Conservation (phyloP, 2,329 filamentous ascomycete genomes). For the Colletotrichum lini region DNA sequence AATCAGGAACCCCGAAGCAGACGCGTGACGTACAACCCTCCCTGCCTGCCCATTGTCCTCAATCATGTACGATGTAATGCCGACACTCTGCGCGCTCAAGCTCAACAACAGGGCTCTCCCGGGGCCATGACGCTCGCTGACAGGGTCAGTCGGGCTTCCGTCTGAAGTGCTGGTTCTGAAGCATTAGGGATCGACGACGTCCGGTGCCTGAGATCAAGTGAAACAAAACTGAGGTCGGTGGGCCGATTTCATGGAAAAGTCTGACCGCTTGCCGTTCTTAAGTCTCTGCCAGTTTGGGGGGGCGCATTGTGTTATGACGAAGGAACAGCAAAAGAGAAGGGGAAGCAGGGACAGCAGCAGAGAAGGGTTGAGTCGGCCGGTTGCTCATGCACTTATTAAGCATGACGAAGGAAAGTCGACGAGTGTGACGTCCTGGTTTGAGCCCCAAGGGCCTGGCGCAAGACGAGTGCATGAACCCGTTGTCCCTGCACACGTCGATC, state of each 20-base stretch:
- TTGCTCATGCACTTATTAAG: conserved; percentile 6
- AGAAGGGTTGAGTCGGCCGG: background rate
- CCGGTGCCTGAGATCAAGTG: conserved; percentile 35
- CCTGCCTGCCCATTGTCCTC: background rate
- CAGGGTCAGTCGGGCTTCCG: conserved; percentile 22
- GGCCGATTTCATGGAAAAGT: conserved; percentile 22
- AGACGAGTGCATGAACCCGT: conserved; percentile 22
- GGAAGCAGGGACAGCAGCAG: background rate
- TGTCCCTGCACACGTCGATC: conserved; percentile 20
- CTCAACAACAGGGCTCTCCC: conserved; percentile 1
- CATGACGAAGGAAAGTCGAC: conserved; percentile 24
- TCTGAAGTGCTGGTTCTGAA: conserved; percentile 36
- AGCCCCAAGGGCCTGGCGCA: conserved; percentile 7
- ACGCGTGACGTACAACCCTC: background rate
- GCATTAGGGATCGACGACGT: conserved; percentile 28
- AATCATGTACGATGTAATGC: background rate
- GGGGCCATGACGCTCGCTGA: background rate
- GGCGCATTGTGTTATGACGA: background rate
- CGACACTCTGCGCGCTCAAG: background rate
- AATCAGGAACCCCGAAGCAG: background rate
- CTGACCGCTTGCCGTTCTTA: conserved; percentile 12
- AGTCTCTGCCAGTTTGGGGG: background rate
- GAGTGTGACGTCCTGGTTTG: conserved; percentile 15
- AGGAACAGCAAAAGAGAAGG: background rate
- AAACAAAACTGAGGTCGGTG: conserved; percentile 40